These are phyloP conservation scores for Chrysoporthe deuterocubensis DNA, from an alignment of 2,329 filamentous ascomycete genomes.

Conservation along the genomic window DNA sequence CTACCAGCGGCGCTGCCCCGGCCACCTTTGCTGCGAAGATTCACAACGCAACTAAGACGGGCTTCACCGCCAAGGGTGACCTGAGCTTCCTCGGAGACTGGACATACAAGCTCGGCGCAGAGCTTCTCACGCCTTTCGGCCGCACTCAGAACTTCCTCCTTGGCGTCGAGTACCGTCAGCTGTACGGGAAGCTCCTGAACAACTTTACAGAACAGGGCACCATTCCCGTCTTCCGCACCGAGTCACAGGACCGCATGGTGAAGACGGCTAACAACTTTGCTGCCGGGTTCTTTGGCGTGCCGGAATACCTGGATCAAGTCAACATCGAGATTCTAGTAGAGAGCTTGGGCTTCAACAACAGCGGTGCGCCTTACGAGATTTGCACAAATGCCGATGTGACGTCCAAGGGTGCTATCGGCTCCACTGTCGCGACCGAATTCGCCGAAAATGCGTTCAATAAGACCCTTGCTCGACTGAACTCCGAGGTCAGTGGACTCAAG, in stretches of 20 bases:
- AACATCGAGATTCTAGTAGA: conserved; percentile 42
- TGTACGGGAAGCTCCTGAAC: conserved; percentile 48
- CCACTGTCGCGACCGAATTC: conserved; percentile 32
- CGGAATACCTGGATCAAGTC: conserved; percentile 39
- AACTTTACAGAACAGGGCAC: conserved; percentile 45
- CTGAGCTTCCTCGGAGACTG: conserved; percentile 38
- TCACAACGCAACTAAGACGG: conserved; percentile 39
- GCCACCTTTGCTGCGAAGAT: conserved; percentile 40
- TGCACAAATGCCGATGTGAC: conserved; percentile 35
- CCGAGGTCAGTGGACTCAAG: conserved; percentile 30
- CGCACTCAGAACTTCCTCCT: conserved; percentile 47
- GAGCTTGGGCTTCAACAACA: conserved; percentile 36
- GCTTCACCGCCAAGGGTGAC: conserved; percentile 38
- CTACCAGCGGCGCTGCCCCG: conserved; percentile 36
- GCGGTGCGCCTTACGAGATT: conserved; percentile 37
- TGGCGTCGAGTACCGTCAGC: conserved; percentile 44
- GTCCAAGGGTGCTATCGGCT: conserved; percentile 34
- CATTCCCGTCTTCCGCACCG: conserved; percentile 43
- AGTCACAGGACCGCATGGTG: conserved; percentile 41
- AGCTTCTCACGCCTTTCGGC: conserved; percentile 44
- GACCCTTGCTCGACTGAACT: conserved; percentile 37
- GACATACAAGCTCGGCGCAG: conserved; percentile 42
- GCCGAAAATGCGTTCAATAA: conserved; percentile 36
- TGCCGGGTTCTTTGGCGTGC: conserved; percentile 40
- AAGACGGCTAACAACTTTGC: conserved; percentile 40